Conservation (phyloP, 805 yeast species). For the Cyberlindnera samutprakarnensis region DNA sequence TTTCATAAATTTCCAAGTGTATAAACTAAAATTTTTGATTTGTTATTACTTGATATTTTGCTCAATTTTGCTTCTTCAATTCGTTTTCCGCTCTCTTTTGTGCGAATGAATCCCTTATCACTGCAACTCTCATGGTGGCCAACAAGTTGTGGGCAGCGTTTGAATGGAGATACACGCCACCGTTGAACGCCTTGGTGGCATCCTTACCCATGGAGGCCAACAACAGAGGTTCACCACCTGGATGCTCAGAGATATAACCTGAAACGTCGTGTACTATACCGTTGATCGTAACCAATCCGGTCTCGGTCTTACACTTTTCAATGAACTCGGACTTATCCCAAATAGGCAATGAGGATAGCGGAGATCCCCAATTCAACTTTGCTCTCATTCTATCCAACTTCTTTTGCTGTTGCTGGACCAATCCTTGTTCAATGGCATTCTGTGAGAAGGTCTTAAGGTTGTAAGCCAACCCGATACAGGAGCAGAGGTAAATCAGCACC, state of each 20-base stretch:
- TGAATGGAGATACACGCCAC: conserved; percentile 80
- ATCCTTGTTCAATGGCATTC: conserved; percentile 76
- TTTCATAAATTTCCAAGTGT: too few species aligned
- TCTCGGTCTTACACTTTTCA: conserved; percentile 31
- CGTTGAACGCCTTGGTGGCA: conserved; percentile 78
- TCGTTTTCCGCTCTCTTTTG: conserved; percentile 17
- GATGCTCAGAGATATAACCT: conserved; percentile 64
- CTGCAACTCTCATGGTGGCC: conserved; percentile 79
- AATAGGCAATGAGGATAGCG: conserved; percentile 57
- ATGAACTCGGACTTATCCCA: conserved; percentile 63
- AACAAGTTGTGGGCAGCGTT: conserved; percentile 80
- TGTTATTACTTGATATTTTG: too few species aligned
- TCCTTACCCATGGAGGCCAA: conserved; percentile 72
- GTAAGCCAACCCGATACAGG: conserved; percentile 58
- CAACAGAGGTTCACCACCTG: conserved; percentile 75
- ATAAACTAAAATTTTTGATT: too few species aligned
- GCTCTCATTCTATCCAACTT: conserved; percentile 57
- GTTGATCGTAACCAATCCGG: conserved; percentile 60
- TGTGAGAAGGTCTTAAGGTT: conserved; percentile 71
- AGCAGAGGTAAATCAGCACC: conserved; percentile 46
- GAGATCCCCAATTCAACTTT: conserved; percentile 69
- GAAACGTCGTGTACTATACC: conserved; percentile 78
- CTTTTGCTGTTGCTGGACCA: conserved; percentile 78
- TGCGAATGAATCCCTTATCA: conserved; percentile 58
- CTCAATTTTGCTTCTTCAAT: conserved; percentile 7